A percentile compares a stretch with the other conserved stretches of the same genome.
These are phyloP conservation scores for Penicillium roqueforti DNA, from an alignment of 495 filamentous ascomycete genomes.

Conservation along the genomic window DNA sequence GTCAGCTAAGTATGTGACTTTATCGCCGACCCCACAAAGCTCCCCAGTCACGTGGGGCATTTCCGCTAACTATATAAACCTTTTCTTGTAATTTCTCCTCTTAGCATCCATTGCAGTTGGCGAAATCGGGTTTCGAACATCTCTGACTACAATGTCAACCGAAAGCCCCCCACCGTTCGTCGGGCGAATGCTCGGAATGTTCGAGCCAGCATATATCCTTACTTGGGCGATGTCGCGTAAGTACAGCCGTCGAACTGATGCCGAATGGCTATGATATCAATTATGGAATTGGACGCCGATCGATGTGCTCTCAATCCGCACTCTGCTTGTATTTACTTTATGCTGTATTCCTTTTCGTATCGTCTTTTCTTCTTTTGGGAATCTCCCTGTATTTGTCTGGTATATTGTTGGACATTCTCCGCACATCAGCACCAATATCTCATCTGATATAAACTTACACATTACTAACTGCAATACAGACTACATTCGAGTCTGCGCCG, in stretches of 20 bases:
- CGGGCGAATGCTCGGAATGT: constrained; percentile 21
- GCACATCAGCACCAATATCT: neutral
- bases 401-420: neutral
- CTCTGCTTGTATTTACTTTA: neutral
- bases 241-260: constrained; percentile 9
- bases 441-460: neutral
- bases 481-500: constrained; percentile 31
- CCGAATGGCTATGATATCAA: neutral
- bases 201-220: constrained; percentile 32
- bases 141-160: constrained; percentile 11
- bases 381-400: neutral
- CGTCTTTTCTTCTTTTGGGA: neutral
- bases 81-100: neutral
- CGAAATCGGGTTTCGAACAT: neutral
- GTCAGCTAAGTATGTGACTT: neutral
- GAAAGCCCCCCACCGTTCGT: constrained; percentile 15
- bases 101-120: neutral
- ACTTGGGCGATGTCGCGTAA: constrained; percentile 33
- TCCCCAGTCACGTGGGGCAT: neutral
- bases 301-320: neutral
- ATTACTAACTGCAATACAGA: constrained; percentile 20
- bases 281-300: neutral
- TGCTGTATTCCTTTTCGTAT: neutral
- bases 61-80: neutral
- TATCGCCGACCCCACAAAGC: constrained; percentile 1